Conservation (phyloP, 306 rosid species). For the Alnus glutinosa region DNA sequence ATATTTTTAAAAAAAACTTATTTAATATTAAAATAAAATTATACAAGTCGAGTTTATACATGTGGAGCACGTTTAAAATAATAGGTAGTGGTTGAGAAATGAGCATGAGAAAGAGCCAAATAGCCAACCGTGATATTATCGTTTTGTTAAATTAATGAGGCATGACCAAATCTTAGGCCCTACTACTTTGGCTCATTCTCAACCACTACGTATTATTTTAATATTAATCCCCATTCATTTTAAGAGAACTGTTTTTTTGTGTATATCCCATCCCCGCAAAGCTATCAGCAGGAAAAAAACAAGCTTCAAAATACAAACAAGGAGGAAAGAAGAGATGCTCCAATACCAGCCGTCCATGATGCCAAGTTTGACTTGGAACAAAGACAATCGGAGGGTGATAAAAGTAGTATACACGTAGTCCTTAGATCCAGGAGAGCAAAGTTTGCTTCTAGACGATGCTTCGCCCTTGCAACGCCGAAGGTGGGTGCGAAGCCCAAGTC, state of each 20-base stretch:
- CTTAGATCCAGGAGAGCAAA: not conserved
- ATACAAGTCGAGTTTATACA: no score
- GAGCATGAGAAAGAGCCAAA: not conserved
- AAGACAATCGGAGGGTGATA: slow-evolving; percentile 12
- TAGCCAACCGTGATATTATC: no score
- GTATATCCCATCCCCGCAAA: not conserved
- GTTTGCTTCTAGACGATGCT: slow-evolving; percentile 29
- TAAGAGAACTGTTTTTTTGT: not conserved
- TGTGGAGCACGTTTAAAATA: not conserved
- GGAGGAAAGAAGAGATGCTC: slow-evolving; percentile 1
- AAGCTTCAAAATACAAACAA: not conserved
- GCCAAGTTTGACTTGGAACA: no score
- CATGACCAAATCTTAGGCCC: not conserved
- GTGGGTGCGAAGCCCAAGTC: slow-evolving; percentile 7
- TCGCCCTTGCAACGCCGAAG: slow-evolving; percentile 31
- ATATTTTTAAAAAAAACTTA: no score
- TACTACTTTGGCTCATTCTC: not conserved
- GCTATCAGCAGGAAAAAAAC: not conserved
- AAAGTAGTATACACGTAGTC: not conserved
- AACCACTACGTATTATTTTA: not conserved
- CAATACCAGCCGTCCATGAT: not conserved
- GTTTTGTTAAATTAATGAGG: not conserved
- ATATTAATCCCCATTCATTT: no score
- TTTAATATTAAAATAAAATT: no score
- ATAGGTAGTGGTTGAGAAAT: not conserved